phyloP scores from a whole-genome alignment of 176 grass and related monocot genomes.

The Guadua angustifolia region DNA sequence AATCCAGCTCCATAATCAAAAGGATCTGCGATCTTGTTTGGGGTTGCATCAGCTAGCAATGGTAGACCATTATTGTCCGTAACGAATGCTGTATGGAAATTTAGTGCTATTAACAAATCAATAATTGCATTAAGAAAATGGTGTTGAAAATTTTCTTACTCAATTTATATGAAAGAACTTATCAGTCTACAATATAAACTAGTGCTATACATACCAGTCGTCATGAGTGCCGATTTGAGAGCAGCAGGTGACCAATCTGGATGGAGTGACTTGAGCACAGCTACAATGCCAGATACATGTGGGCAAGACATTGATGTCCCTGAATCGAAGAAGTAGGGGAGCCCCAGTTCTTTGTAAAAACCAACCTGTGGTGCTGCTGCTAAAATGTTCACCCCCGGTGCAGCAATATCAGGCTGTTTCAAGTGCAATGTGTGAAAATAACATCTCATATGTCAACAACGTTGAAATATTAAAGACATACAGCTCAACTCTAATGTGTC shows the following conservation, averaged over 20 bases:
- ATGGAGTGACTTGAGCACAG: conserved; percentile 69
- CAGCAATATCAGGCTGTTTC: conserved; percentile 67
- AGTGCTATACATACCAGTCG: conserved; percentile 45
- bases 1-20: conserved; percentile 77
- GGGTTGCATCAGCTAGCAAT: conserved; percentile 46
- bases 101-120: not conserved
- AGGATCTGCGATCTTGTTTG: conserved; percentile 61
- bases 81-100: conserved; percentile 42
- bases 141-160: not conserved
- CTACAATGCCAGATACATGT: conserved; percentile 61
- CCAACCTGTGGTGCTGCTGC: conserved; percentile 45
- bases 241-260: conserved; percentile 69
- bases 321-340: conserved; percentile 29
- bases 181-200: not conserved
- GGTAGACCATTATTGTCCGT: conserved; percentile 42
- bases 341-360: not conserved
- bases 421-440: not conserved
- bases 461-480: not conserved
- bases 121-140: not conserved
- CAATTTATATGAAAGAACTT: not conserved
- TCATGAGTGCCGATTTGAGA: conserved; percentile 66
- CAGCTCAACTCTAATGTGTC: not conserved
- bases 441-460: not conserved
- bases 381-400: conserved; percentile 62
- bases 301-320: conserved; percentile 71